Conservation (phyloP, 139 green algal genomes). For the Coelastrella sp. region DNA sequence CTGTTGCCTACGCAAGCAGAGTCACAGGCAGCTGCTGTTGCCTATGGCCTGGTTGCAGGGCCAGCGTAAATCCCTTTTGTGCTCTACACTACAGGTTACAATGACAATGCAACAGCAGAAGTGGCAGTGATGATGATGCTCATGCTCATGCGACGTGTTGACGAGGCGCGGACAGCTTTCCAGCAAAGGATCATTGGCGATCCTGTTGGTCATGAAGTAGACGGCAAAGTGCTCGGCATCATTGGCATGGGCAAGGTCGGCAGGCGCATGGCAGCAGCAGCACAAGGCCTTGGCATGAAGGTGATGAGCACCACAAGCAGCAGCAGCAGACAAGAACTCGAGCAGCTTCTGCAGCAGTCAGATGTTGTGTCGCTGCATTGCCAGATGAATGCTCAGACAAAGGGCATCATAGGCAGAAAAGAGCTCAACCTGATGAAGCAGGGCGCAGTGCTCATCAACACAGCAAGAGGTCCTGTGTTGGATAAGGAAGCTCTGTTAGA, state of each 20-base stretch:
- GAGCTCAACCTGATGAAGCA: conserved; percentile 60
- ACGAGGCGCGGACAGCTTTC: conserved; percentile 54
- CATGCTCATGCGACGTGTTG: conserved; percentile 62
- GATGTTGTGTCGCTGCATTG: conserved; percentile 66
- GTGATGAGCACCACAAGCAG: conserved; percentile 50
- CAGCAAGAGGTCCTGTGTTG: conserved; percentile 50
- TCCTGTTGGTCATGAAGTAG: conserved; percentile 58
- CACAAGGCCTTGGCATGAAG: conserved; percentile 63
- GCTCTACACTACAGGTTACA: conserved; percentile 16
- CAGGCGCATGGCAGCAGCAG: conserved; percentile 46
- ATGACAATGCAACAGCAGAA: conserved; percentile 39
- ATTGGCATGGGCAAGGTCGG: conserved; percentile 66
- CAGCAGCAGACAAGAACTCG: conserved; percentile 50
- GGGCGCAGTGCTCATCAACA: conserved; percentile 65
- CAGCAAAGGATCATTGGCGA: conserved; percentile 49
- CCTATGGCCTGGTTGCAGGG: too few relatives aligned
- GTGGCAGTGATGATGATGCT: conserved; percentile 67
- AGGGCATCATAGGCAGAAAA: conserved; percentile 52
- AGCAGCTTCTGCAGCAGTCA: conserved; percentile 49
- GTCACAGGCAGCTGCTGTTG: too few relatives aligned
- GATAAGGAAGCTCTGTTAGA: conserved; percentile 55
- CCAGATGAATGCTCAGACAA: conserved; percentile 39
- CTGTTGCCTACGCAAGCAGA: too few relatives aligned
- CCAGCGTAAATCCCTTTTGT: too few relatives aligned
- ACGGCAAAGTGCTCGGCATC: conserved; percentile 65